phyloP scores from a whole-genome alignment of 2,329 filamentous ascomycete species.

The Pseudogymnoascus sp. region DNA sequence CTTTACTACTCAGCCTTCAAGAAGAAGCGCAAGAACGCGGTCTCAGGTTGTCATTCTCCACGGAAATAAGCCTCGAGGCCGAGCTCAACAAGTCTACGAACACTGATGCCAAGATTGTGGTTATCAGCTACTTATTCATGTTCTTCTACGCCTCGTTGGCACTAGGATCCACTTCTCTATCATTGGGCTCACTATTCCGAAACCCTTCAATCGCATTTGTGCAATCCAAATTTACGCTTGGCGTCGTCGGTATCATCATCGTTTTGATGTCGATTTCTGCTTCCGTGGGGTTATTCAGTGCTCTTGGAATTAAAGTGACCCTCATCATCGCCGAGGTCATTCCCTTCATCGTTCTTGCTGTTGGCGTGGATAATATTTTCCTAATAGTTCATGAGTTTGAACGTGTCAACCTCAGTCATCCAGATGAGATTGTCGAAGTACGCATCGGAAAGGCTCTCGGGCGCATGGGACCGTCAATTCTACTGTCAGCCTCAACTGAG shows the following conservation, averaged over 20 bases:
- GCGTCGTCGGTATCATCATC: conserved; percentile 89
- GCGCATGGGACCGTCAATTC: conserved; percentile 91
- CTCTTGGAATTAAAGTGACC: conserved; percentile 84
- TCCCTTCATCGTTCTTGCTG: conserved; percentile 89
- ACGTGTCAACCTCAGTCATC: conserved; percentile 83
- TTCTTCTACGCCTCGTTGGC: conserved; percentile 94
- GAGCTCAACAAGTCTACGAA: conserved; percentile 98
- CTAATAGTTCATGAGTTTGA: conserved; percentile 98
- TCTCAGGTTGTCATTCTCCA: conserved; percentile 84
- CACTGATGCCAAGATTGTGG: conserved; percentile 92
- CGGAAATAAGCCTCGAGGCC: conserved; percentile 88
- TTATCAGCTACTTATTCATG: conserved; percentile 97
- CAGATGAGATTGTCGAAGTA: conserved; percentile 79
- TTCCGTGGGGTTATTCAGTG: conserved; percentile 91
- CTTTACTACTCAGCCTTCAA: conserved; percentile 68
- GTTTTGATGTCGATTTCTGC: conserved; percentile 96
- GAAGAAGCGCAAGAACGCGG: conserved; percentile 69
- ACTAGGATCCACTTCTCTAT: conserved; percentile 78
- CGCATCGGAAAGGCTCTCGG: conserved; percentile 83
- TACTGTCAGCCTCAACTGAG: conserved; percentile 90
- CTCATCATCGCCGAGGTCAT: conserved; percentile 98
- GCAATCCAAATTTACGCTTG: conserved; percentile 92
- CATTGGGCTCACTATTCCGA: conserved; percentile 64
- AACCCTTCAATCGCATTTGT: conserved; percentile 82
- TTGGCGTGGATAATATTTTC: conserved; percentile 98